Base-by-base conservation (phyloP, 2,329 filamentous ascomycete species). In the Trichothecium sympodiale region DNA sequence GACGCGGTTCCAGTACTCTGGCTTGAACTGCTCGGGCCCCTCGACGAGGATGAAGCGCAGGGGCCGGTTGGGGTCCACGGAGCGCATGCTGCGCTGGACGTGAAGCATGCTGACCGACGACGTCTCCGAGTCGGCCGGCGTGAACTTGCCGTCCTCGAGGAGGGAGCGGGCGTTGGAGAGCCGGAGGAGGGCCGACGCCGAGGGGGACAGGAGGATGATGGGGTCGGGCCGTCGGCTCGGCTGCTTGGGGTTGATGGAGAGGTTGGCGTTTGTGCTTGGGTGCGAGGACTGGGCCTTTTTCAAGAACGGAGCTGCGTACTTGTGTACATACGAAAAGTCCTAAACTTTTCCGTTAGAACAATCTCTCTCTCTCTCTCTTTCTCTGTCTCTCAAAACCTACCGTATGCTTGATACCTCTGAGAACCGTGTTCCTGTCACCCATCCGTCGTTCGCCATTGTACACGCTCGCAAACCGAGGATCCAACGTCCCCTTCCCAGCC, bases 161-260 rank as follows among this genome's bases (percentile, higher is more conserved):
- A 98, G 96, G 20, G 83, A 80, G 53, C 94, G 93, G 59, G 93
- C 86, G 56, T 98, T 98, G 36, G 85, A 83, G 75, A 96, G 86
- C 56, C 89, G 87, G 27, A 98, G 78, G 33, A 96, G 77, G 2
- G 88, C 93, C 3, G 89, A 95, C 9, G 89, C 91, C 2, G 89
- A 96, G 2, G 91, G 91, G 0, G 91, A 96, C 41, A 98, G 80
- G 18, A 98, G 79, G 56, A 98, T 95, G 60, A 98, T 98, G 33
- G 91, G 91, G 54, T 94, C 71, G 27, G 73, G 71, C 39, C 74
- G 63, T 32, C 35, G 27, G 31, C 57, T 51, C 20, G 66, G 62
- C 10, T 53, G 47, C 55, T 69, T 74, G 42, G 66, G 70, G 51
- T 76, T 75, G 35, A 73, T 60, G 3, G 69, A 57, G 12, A 77